Evolutionary conservation across 1,139 yeast species (phyloP).

Genomic region (Spathaspora sp.): DNA sequence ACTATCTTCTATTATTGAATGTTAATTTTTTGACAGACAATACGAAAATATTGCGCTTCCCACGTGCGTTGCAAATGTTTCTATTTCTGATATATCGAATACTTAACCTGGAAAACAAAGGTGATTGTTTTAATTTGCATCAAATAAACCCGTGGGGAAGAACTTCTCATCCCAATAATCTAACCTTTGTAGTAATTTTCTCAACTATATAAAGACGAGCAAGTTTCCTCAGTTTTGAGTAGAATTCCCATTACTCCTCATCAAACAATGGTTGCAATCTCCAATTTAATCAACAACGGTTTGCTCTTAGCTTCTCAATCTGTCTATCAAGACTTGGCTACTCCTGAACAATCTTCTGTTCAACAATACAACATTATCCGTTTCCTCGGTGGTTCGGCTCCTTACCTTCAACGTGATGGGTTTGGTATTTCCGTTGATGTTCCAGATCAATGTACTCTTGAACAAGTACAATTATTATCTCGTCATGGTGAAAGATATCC

Average conservation of each 20-base stretch:
- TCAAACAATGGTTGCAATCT: constrained; percentile 30
- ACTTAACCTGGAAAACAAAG: not conserved
- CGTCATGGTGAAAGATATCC: constrained; percentile 83
- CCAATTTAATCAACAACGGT: constrained; percentile 31
- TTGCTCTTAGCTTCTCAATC: constrained; percentile 29
- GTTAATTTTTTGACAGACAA: not conserved
- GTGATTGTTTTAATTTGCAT: not conserved
- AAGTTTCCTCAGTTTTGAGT: not conserved
- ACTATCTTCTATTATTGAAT: not conserved
- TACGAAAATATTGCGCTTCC: not conserved
- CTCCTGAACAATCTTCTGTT: constrained; percentile 37
- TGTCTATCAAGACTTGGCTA: constrained; percentile 31
- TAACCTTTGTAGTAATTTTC: not conserved
- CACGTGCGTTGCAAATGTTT: not conserved
- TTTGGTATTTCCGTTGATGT: constrained; percentile 44
- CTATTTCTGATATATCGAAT: not conserved
- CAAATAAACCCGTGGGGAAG: not conserved
- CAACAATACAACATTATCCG: constrained; percentile 43
- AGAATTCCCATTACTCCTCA: not conserved
- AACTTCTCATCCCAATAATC: not conserved
- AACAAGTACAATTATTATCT: constrained; percentile 62
- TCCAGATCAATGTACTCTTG: constrained; percentile 55
- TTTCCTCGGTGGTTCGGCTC: constrained; percentile 49
- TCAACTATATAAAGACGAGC: not conserved
- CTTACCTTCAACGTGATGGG: constrained; percentile 46